Percentiles rank a stretch among this genome's conserved stretches.
phyloP scores from a whole-genome alignment of 129 eudicot species.

The Tanacetum coccineum region DNA sequence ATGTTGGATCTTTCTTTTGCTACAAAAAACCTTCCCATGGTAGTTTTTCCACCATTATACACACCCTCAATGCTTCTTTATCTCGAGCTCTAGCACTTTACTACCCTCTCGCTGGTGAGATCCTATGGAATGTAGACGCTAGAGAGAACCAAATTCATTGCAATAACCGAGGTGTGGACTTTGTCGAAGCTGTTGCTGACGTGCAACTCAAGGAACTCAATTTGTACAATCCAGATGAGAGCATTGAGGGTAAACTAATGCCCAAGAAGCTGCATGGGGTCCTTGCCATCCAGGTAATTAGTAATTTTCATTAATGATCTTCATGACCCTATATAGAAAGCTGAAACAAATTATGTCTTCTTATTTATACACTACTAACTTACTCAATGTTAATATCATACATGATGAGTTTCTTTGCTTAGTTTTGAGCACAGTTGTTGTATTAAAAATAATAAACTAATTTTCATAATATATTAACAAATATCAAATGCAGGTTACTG shows the following conservation, averaged over 20 bases:
- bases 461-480: too few relatives aligned
- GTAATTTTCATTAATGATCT: too few relatives aligned
- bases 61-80: slow-evolving; percentile 21
- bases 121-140: slow-evolving; percentile 27
- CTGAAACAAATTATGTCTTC: too few relatives aligned
- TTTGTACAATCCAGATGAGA: slow-evolving; percentile 39
- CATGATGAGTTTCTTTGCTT: too few relatives aligned
- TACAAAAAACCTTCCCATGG: slow-evolving; percentile 22
- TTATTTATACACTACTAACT: too few relatives aligned
- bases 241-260: slow-evolving; percentile 42
- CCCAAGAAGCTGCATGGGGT: slow-evolving; percentile 40
- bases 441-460: too few relatives aligned
- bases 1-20: slow-evolving; percentile 11
- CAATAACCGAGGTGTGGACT: slow-evolving; percentile 47
- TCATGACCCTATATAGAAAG: too few relatives aligned
- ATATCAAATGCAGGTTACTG: slow-evolving; percentile 38
- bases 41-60: neutral
- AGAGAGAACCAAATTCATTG: slow-evolving; percentile 41
- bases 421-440: too few relatives aligned
- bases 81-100: slow-evolving; percentile 21
- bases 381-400: too few relatives aligned
- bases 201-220: slow-evolving; percentile 34
- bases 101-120: slow-evolving; percentile 34
- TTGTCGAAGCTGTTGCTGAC: slow-evolving; percentile 37
- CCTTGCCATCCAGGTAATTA: slow-evolving; percentile 24